Evolutionary conservation across 2,329 filamentous ascomycete genomes (phyloP), one percentile per base, ranked within the genome.

Genomic region (Trichoderma arundinaceum): DNA sequence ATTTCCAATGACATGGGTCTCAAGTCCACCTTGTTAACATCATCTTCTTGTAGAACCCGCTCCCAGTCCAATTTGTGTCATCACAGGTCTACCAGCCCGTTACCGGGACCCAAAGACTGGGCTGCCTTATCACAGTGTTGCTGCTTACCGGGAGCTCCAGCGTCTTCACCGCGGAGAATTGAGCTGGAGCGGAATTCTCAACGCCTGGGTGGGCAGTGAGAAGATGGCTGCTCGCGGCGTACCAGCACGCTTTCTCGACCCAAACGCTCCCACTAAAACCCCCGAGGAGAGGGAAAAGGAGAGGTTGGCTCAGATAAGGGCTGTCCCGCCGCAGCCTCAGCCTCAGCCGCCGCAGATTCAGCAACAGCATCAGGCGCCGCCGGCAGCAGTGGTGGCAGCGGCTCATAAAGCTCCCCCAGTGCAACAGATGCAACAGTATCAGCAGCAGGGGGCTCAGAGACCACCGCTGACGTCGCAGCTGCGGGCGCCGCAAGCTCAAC

Each of bases 21-120:
- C 22, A 28, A 28, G 22, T 2, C 4, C 22, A 28, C 22, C 2
- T 4, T 28, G 22, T 28, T 28, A 28, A 68, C 60, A 13, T 8
- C 48, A 17, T 41, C 3, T 9, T 43, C 9, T 17, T 44, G 7
- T 54, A 86, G 84, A 86, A 72, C 84, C 83, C 17, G 74, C 82
- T 3, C 79, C 83, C 13, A 74, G 77, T 1, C 79, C 84, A 15
- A 81, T 89, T 38, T 99, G 95, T 76, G 90, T 89, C 56, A 94
- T 98, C 74, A 97, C 92, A 1, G 90, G 90, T 72, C 86, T 89
- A 61, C 87, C 89, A 4, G 95, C 94, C 12, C 88, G 88, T 63
- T 98, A 96, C 77, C 86, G 89, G 28, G 95, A 99, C 76, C 92
- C 93, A 0, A 85, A 86, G 70, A 98, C 94, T 0, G 91, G 92